Evolutionary conservation across 805 yeast genomes (phyloP).

Genomic region (Barnettozyma sucrosica): DNA sequence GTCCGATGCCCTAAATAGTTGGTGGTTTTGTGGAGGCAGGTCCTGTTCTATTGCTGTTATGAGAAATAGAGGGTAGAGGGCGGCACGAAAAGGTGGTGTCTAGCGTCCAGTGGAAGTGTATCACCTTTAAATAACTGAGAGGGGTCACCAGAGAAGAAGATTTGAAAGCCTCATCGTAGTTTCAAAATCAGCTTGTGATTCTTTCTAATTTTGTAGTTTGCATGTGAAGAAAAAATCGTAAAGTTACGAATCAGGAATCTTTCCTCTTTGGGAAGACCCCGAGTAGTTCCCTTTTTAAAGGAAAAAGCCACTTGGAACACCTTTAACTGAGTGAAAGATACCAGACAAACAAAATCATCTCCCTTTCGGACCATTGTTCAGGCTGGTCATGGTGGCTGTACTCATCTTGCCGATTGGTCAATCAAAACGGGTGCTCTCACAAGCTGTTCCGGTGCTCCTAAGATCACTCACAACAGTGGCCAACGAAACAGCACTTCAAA

Average conservation of each 20-base stretch:
- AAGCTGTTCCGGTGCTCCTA: background rate
- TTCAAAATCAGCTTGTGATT: background rate
- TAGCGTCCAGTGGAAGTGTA: background rate
- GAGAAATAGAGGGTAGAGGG: too few species aligned
- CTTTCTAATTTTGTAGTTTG: background rate
- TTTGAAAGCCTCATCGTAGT: background rate
- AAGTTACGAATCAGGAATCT: background rate
- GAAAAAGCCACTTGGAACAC: too few species aligned
- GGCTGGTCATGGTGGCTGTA: background rate
- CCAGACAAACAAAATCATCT: background rate
- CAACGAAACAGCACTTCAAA: slow-evolving; percentile 8
- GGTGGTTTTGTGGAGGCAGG: background rate
- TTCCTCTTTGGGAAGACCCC: background rate
- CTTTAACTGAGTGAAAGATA: too few species aligned
- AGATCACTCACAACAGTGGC: background rate
- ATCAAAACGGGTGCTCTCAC: background rate
- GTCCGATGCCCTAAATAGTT: background rate
- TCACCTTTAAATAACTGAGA: background rate
- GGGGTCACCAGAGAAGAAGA: background rate
- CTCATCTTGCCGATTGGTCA: background rate
- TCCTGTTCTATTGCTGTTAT: too few species aligned
- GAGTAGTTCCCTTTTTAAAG: background rate
- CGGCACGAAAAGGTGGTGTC: too few species aligned
- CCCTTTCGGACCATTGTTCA: background rate
- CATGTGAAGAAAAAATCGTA: background rate